Evolutionary conservation across 2,329 filamentous ascomycete genomes (phyloP).

Genomic region (Ploettnerulaceae sp.): DNA sequence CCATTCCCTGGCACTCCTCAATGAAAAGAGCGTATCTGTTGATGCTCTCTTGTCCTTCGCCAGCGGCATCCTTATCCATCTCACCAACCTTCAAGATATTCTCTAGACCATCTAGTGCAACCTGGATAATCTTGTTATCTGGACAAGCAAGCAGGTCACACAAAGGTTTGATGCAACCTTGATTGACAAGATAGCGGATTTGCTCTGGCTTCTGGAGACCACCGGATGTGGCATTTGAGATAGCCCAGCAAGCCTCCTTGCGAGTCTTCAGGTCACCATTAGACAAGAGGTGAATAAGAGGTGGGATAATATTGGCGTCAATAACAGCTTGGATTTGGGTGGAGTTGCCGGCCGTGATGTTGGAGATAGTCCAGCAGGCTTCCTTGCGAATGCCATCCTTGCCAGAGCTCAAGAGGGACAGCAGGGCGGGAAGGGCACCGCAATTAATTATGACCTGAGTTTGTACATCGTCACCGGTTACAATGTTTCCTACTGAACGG

Average conservation of each 20-base stretch:
- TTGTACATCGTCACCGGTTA: slow-evolving; percentile 96
- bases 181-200: slow-evolving; percentile 88
- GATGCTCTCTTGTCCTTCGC: slow-evolving; percentile 70
- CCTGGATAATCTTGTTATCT: slow-evolving; percentile 99
- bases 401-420: slow-evolving; percentile 89
- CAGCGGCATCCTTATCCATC: slow-evolving; percentile 89
- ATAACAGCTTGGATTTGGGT: slow-evolving; percentile 96
- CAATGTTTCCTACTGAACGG: slow-evolving; percentile 96
- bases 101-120: slow-evolving; percentile 94
- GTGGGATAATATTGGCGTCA: slow-evolving; percentile 94
- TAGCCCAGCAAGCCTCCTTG: slow-evolving; percentile 99
- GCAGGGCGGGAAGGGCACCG: slow-evolving; percentile 83
- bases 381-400: slow-evolving; percentile 99
- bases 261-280: slow-evolving; percentile 98
- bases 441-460: slow-evolving; percentile 99
- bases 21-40: slow-evolving; percentile 98
- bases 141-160: slow-evolving; percentile 94
- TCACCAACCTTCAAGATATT: slow-evolving; percentile 99
- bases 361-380: slow-evolving; percentile 99
- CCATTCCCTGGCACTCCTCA: slow-evolving; percentile 97
- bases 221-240: slow-evolving; percentile 95
- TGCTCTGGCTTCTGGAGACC: slow-evolving; percentile 98
- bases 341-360: slow-evolving; percentile 97
- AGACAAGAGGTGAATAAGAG: slow-evolving; percentile 89
- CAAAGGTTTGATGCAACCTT: slow-evolving; percentile 95